Percentiles rank a stretch among this genome's conserved stretches.
phyloP scores from a whole-genome alignment of 2,329 filamentous ascomycete species.

The Phyllachora maydis region DNA sequence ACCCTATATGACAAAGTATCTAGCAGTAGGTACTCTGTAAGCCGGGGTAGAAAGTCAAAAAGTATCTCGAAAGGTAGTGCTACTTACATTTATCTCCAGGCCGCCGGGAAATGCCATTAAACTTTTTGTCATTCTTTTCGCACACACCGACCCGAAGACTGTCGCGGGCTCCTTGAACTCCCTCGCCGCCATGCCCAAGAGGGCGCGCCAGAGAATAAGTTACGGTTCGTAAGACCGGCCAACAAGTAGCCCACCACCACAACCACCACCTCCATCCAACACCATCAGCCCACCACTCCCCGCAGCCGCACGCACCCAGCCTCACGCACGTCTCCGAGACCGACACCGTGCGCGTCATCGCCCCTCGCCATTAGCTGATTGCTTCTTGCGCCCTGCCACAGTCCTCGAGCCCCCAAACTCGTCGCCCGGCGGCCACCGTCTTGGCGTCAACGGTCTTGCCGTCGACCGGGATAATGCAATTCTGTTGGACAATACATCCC shows the following conservation, averaged over 20 bases:
- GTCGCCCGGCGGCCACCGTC: conserved; percentile 58
- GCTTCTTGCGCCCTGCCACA: conserved; percentile 14
- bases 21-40: too few species aligned
- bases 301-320: conserved; percentile 8
- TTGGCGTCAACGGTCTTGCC: conserved; percentile 87
- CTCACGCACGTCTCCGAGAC: conserved; percentile 1
- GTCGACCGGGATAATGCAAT: conserved; percentile 69
- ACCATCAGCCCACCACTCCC: conserved; percentile 1
- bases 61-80: too few species aligned
- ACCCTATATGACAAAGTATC: too few species aligned
- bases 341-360: neutral
- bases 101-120: too few species aligned
- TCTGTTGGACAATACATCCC: conserved; percentile 38
- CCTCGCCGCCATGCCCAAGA: conserved; percentile 32
- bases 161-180: too few species aligned
- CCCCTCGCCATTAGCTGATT: conserved; percentile 1
- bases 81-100: too few species aligned
- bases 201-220: conserved; percentile 44
- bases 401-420: conserved; percentile 38
- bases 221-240: conserved; percentile 45
- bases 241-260: too few species aligned
- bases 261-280: conserved; percentile 3
- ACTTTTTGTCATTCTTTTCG: too few species aligned
- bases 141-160: too few species aligned
- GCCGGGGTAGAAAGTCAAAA: too few species aligned